phyloP scores from a whole-genome alignment of 805 yeast species.

The Cyberlindnera misumaiensis region DNA sequence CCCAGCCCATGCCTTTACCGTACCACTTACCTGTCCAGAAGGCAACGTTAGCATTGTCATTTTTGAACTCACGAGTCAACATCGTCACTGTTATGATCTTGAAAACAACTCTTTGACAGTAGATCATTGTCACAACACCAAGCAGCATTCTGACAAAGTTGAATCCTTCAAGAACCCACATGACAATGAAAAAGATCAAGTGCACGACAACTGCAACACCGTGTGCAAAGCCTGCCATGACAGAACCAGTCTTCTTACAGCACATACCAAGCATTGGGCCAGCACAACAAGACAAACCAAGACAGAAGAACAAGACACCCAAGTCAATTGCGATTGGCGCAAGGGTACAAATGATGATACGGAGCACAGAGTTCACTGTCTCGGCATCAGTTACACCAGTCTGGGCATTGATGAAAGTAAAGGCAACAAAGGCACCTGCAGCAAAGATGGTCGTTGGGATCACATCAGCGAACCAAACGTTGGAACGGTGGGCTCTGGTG shows the following conservation, averaged over 20 bases:
- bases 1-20: slow-evolving; percentile 86
- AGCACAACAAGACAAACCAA: slow-evolving; percentile 89
- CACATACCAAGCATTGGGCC: slow-evolving; percentile 94
- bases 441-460: slow-evolving; percentile 66
- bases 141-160: slow-evolving; percentile 77
- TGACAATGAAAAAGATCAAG: slow-evolving; percentile 80
- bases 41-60: slow-evolving; percentile 91
- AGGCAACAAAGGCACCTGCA: slow-evolving; percentile 76
- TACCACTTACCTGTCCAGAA: slow-evolving; percentile 99
- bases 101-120: slow-evolving; percentile 82
- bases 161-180: slow-evolving; percentile 98
- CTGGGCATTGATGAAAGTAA: slow-evolving; percentile 77
- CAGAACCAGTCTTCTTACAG: slow-evolving; percentile 95
- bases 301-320: slow-evolving; percentile 73
- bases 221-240: slow-evolving; percentile 91
- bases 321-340: slow-evolving; percentile 89
- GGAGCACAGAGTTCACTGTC: slow-evolving; percentile 59
- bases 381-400: slow-evolving; percentile 60
- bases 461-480: slow-evolving; percentile 63
- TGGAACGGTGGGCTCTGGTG: slow-evolving; percentile 74
- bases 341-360: slow-evolving; percentile 73
- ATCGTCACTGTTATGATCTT: slow-evolving; percentile 71
- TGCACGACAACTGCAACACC: slow-evolving; percentile 89
- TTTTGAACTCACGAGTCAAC: slow-evolving; percentile 93
- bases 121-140: slow-evolving; percentile 78